These are phyloP conservation scores for Hordeum marinum DNA, from an alignment of 176 grass and related monocot species.

Conservation along the genomic window DNA sequence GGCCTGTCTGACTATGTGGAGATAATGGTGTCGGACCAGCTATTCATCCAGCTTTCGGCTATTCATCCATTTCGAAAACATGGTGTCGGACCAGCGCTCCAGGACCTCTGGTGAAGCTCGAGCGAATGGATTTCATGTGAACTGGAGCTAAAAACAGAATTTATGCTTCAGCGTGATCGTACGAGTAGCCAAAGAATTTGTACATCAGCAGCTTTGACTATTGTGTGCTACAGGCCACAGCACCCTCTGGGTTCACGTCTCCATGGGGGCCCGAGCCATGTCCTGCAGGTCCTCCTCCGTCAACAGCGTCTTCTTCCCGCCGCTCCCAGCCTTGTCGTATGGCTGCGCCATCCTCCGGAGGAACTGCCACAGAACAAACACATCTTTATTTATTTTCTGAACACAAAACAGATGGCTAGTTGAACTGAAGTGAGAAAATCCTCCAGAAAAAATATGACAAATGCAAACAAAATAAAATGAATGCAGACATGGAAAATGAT, in stretches of 20 bases:
- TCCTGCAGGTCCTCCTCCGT: conserved; percentile 74
- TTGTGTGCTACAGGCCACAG: neutral
- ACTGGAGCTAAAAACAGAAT: neutral
- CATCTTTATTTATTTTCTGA: neutral
- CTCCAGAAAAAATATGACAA: neutral
- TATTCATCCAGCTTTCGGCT: neutral
- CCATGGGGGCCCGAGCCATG: conserved; percentile 54
- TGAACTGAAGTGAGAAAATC: conserved; percentile 1
- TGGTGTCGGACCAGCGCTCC: neutral
- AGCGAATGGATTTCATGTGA: neutral
- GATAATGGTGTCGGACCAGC: too few species aligned
- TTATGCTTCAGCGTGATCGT: neutral
- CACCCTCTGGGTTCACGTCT: conserved; percentile 20
- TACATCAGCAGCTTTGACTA: conserved; percentile 3
- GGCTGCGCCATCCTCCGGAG: conserved; percentile 94
- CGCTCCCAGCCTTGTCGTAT: conserved; percentile 70
- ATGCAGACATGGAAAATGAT: neutral
- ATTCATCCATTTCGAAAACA: neutral
- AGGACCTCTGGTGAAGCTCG: neutral
- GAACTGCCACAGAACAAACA: conserved; percentile 32
- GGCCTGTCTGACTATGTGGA: too few species aligned
- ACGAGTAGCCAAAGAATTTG: neutral
- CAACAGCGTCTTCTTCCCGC: conserved; percentile 67
- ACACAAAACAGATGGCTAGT: neutral
- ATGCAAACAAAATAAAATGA: neutral